A percentile compares a stretch with the other conserved stretches of the same genome.
Evolutionary conservation across 1,284 basidiomycete species (phyloP).

Genomic region (Austroboletus niveus): DNA sequence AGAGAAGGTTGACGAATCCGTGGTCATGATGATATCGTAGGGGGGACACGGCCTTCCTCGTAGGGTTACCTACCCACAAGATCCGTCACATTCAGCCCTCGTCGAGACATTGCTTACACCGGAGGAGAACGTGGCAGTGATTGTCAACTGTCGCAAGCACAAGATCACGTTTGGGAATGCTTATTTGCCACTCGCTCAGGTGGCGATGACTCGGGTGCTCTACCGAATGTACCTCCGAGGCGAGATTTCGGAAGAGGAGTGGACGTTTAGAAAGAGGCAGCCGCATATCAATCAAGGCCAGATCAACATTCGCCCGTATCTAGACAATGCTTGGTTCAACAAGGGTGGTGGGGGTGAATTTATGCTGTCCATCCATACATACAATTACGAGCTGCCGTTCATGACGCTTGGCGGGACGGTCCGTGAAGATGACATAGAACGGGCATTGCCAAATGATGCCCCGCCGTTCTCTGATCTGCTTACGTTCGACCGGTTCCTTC

Average conservation of each 20-base stretch:
- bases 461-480: slow-evolving; percentile 45
- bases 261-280: too few relatives aligned
- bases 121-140: slow-evolving; percentile 28
- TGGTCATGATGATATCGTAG: too few relatives aligned
- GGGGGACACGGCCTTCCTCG: slow-evolving; percentile 47
- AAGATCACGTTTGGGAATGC: slow-evolving; percentile 28
- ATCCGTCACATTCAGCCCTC: slow-evolving; percentile 34
- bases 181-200: slow-evolving; percentile 49
- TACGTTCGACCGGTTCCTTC: slow-evolving; percentile 44
- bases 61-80: slow-evolving; percentile 35
- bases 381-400: neutral
- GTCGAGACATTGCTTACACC: slow-evolving; percentile 27
- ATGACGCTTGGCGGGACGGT: neutral
- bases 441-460: neutral
- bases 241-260: slow-evolving; percentile 37
- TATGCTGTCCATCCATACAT: neutral
- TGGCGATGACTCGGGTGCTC: slow-evolving; percentile 53
- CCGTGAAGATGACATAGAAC: neutral
- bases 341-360: too few relatives aligned
- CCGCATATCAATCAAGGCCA: too few relatives aligned
- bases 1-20: too few relatives aligned
- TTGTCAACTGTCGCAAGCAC: slow-evolving; percentile 6
- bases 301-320: too few relatives aligned
- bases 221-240: slow-evolving; percentile 47
- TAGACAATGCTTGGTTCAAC: too few relatives aligned